Base-by-base conservation (phyloP, 257 asterid genomes). In the Agastache rugosa region DNA sequence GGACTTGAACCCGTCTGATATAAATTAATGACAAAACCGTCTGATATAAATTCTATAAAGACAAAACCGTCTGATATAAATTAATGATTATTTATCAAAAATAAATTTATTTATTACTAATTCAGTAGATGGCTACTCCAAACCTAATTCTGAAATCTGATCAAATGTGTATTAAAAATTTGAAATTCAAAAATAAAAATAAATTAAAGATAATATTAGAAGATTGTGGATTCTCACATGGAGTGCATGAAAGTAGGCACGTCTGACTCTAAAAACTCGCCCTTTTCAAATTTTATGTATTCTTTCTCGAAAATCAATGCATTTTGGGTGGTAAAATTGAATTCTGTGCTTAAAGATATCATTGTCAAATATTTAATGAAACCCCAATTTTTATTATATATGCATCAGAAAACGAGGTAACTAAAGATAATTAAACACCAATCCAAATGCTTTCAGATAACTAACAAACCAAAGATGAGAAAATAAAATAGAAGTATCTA, bases 161-260 rank as follows among this genome's bases (percentile, higher is more conserved):
- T 1, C 2, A 1, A 25, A 31, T 37, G 0, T 37, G 1, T 8
- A 7, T 7, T 7, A 37, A 37, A 37, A 65, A 41, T 4, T 8
- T 20, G 10, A 16, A 15, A 48, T 5, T 48, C 37, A 37, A 67
- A 42, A 56, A 50, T 2, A 15, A 48, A 71, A 60, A 34, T 9
- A 37, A 9, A 67, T 17, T 55, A 37, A 67, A 51, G 37, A 48
- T 3, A 15, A 62, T 63, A 53, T 25, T 67, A 44, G 71, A 63
- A 63, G 71, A 75, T 73, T 31, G 63, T 77, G 79, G 81, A 74
- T 39, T 47, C 59, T 83, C 96, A 89, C 91, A 85, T 87, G 96
- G 89, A 75, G 77, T 82, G 96, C 91, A 87, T 83, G 86, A 79
- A 85, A 82, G 91, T 70, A 80, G 90, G 90, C 88, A 83, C 87